phyloP scores from a whole-genome alignment of 164 flowering plant genomes.

The Buxus sempervirens region DNA sequence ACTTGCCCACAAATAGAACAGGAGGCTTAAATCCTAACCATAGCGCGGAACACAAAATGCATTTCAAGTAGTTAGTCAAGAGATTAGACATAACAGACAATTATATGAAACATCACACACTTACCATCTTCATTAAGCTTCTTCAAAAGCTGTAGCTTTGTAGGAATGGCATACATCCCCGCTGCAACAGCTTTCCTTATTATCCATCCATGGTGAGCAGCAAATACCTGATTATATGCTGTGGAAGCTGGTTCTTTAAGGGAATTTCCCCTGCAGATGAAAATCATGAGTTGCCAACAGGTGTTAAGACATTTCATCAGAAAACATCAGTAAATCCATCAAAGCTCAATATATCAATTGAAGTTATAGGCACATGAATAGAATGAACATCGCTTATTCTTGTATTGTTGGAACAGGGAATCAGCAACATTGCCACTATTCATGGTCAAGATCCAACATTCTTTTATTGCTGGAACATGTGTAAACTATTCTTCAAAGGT shows the following conservation, averaged over 20 bases:
- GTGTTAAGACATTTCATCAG: too few species aligned
- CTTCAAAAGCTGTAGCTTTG: conserved; percentile 52
- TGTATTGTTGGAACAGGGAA: too few species aligned
- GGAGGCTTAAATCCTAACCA: too few species aligned
- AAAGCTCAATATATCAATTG: too few species aligned
- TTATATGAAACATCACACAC: conserved; percentile 12
- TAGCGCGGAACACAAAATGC: not conserved
- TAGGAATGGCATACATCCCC: conserved; percentile 83
- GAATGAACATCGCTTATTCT: too few species aligned
- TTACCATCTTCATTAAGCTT: conserved; percentile 81
- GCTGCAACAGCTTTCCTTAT: conserved; percentile 79
- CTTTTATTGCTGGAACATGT: not conserved
- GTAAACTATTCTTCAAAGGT: too few species aligned
- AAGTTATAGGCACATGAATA: too few species aligned
- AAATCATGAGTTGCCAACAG: not conserved
- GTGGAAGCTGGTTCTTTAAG: conserved; percentile 68
- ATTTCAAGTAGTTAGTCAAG: not conserved
- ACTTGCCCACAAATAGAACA: too few species aligned
- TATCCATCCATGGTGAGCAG: conserved; percentile 82
- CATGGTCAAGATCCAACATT: too few species aligned
- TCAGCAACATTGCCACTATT: too few species aligned
- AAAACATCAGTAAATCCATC: not conserved
- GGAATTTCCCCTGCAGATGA: conserved; percentile 55
- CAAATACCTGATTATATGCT: conserved; percentile 69
- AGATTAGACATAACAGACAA: not conserved